Percentiles rank a stretch among this genome's conserved stretches.
Conservation (phyloP, 306 rosid species). For the Cucurbita moschata region DNA sequence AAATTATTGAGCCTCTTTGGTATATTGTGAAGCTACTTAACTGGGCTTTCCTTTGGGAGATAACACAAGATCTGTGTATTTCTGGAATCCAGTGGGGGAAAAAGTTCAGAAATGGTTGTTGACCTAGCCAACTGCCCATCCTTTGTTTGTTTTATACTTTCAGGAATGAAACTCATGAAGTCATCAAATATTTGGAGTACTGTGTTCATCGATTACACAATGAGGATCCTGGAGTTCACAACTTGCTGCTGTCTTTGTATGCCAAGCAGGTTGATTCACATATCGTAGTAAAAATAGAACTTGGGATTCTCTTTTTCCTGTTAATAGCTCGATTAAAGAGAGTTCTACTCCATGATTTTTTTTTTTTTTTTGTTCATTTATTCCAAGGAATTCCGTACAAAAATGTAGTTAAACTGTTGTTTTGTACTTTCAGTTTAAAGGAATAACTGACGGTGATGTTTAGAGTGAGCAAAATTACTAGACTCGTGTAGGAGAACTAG, state of each 20-base stretch:
- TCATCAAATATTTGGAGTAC: conserved; percentile 85
- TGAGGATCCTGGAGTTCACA: conserved; percentile 97
- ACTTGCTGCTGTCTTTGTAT: conserved; percentile 82
- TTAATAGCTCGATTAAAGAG: background rate
- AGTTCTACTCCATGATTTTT: background rate
- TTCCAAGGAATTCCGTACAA: background rate
- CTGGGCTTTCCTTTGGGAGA: too few relatives aligned
- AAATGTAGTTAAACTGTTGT: background rate
- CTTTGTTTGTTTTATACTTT: conserved; percentile 10
- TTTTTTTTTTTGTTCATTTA: background rate
- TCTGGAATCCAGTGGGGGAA: too few relatives aligned
- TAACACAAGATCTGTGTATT: too few relatives aligned
- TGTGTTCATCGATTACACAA: conserved; percentile 85
- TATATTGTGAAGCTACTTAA: too few relatives aligned
- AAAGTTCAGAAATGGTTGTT: too few relatives aligned
- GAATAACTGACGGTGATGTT: background rate
- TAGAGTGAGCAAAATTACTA: background rate
- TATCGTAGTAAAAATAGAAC: background rate
- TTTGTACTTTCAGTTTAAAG: background rate
- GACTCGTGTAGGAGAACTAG: background rate
- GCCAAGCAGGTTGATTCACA: conserved; percentile 69
- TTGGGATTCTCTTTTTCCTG: background rate
- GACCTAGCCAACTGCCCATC: background rate
- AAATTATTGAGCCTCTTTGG: too few relatives aligned
- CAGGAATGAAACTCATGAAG: conserved; percentile 99